Conservation (phyloP, 148 eudicot species). For the Cornus controversa region DNA sequence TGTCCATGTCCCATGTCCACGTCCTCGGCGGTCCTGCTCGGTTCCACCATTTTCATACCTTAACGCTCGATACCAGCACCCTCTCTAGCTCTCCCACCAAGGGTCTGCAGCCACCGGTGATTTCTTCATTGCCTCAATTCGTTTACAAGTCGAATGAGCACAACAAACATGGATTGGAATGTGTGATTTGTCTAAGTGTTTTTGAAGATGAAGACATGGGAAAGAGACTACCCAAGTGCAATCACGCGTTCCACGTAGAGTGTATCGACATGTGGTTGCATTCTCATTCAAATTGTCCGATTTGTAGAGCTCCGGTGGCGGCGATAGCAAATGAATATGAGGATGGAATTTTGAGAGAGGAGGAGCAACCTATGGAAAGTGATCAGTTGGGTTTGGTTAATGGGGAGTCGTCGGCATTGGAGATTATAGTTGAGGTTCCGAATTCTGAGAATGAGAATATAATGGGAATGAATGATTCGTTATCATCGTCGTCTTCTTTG, state of each 20-base stretch:
- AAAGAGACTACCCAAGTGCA: slow-evolving; percentile 42
- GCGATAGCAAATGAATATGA: not conserved
- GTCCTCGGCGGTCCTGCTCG: slow-evolving; percentile 19
- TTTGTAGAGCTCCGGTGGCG: slow-evolving; percentile 46
- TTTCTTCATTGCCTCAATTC: slow-evolving; percentile 46
- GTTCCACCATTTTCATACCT: slow-evolving; percentile 21
- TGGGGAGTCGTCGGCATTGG: not conserved
- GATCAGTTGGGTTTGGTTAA: not conserved
- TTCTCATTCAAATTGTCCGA: slow-evolving; percentile 59
- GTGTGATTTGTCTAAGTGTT: slow-evolving; percentile 53
- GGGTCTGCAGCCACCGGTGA: slow-evolving; percentile 42
- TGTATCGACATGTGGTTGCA: slow-evolving; percentile 76
- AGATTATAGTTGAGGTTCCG: slow-evolving; percentile 17
- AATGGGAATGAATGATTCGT: slow-evolving; percentile 5
- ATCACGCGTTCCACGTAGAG: slow-evolving; percentile 62
- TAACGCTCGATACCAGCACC: slow-evolving; percentile 10
- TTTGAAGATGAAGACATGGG: slow-evolving; percentile 52
- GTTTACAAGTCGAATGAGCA: slow-evolving; percentile 18
- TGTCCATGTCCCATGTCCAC: slow-evolving; percentile 8
- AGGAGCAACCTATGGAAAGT: not conserved
- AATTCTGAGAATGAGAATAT: slow-evolving; percentile 7
- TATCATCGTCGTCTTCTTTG: slow-evolving; percentile 7
- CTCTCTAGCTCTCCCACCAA: slow-evolving; percentile 20
- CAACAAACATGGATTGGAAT: slow-evolving; percentile 26
- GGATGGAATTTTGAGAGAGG: not conserved